Conservation (phyloP, 495 filamentous ascomycete genomes). For the Penicillium waksmanii region DNA sequence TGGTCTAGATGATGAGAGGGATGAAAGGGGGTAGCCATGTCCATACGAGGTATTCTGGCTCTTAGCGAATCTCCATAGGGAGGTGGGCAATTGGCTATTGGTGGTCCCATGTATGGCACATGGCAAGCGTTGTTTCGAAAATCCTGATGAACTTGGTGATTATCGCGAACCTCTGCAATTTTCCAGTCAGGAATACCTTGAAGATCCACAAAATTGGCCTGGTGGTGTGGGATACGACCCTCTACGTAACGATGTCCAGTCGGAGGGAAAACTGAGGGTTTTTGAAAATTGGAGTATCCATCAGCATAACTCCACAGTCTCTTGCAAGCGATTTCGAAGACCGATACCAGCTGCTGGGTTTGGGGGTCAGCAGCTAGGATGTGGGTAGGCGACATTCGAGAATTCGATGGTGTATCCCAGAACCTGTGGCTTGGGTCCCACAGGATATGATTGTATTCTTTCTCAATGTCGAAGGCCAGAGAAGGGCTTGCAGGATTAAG, state of each 20-base stretch:
- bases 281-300: neutral
- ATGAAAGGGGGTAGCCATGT: neutral
- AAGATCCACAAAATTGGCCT: neutral
- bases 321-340: neutral
- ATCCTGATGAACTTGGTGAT: neutral
- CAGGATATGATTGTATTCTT: neutral
- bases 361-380: neutral
- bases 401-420: neutral
- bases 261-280: neutral
- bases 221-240: neutral
- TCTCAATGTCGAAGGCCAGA: neutral
- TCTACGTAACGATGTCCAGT: neutral
- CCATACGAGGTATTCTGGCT: neutral
- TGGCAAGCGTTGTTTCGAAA: slow-evolving; percentile 2
- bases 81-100: neutral
- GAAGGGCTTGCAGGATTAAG: neutral
- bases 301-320: neutral
- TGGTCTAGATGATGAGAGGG: neutral
- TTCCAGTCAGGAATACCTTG: neutral
- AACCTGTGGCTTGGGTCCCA: neutral
- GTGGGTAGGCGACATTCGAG: neutral
- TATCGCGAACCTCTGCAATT: slow-evolving; percentile 1
- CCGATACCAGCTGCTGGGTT: neutral
- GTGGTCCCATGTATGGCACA: slow-evolving; percentile 10
- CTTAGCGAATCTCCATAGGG: neutral